Evolutionary conservation across 129 eudicot genomes (phyloP), one percentile per base, ranked within the genome.

Genomic region (Rutidosis leptorrhynchoides): DNA sequence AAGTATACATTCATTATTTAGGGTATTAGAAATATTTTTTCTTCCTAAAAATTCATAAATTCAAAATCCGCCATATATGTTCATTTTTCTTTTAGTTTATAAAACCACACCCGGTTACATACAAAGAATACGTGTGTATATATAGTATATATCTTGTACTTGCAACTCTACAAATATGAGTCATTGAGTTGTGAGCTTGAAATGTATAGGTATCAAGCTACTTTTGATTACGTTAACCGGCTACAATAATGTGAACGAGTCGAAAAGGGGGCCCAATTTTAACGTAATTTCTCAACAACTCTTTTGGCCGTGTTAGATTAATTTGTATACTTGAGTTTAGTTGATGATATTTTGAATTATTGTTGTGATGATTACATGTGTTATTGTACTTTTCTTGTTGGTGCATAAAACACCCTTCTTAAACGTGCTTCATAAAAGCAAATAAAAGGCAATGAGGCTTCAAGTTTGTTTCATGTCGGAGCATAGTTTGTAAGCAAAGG

Each of bases 401-500:
- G 56, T n/a, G 23, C 66, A 58, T 25, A 40, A 6, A 26, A 33
- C 28, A 40, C 58, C 20, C 63, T 26, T 69, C 64, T 51, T 24
- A 43, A 19, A 42, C 28, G 19, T 28, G 15, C 19, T 16, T 65
- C 15, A 2, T 5, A 22, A 70, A 70, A 57, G 58, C 58, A 56
- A 1, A 46, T 74, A 24, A 66, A 58, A 65, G 61, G 68, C 67
- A 58, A 46, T 30, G 54, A 12, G 51, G 48, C 65, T 52, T 71
- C 45, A 43, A 59, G 23, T 29, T 51, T 54, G 52, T 59, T 27
- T 70, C 46, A 40, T 40, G 52, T 59, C 27, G 45, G 56, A 14
- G 59, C 67, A 68, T 51, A 58, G 58, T 68, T 68, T 61, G 70
- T 15, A 65, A 60, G 80, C 46, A 68, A 68, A 68, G 80, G 65